phyloP scores from a whole-genome alignment of 495 filamentous ascomycete genomes.

The Neurospora africana region DNA sequence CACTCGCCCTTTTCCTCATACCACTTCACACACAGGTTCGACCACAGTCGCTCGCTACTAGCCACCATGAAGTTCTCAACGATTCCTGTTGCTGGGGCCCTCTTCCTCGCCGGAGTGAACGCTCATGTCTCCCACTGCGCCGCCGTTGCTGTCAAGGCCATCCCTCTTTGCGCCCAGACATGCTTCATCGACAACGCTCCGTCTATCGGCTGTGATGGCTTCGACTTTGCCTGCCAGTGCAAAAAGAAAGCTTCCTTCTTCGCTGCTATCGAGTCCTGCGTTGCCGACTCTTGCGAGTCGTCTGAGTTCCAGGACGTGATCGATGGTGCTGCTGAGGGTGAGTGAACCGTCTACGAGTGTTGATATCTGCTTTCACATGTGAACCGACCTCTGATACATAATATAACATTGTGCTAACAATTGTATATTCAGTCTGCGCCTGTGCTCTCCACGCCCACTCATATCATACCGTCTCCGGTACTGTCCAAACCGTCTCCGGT shows the following conservation, averaged over 20 bases:
- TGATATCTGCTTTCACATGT: neutral
- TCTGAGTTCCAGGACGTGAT: conserved; percentile 17
- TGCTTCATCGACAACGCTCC: conserved; percentile 21
- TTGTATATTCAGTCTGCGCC: neutral
- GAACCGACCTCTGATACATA: neutral
- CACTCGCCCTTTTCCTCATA: neutral
- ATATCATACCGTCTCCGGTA: neutral
- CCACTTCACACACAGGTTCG: neutral
- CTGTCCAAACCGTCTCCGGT: neutral
- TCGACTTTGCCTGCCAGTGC: conserved; percentile 26
- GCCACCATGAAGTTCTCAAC: conserved; percentile 9
- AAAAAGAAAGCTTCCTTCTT: conserved; percentile 16
- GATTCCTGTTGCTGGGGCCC: neutral
- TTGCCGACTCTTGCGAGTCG: conserved; percentile 12
- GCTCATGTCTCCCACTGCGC: conserved; percentile 11
- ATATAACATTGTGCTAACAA: conserved; percentile 7
- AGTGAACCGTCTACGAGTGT: neutral
- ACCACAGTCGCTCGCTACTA: neutral
- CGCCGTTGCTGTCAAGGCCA: conserved; percentile 14
- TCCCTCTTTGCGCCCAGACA: conserved; percentile 21
- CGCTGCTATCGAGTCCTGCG: conserved; percentile 20
- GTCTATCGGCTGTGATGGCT: conserved; percentile 16
- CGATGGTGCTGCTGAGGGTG: conserved; percentile 14
- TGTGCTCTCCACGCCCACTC: neutral
- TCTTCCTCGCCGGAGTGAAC: neutral